Conservation (phyloP, 2,329 filamentous ascomycete species). For the Mycocentrospora acerina region DNA sequence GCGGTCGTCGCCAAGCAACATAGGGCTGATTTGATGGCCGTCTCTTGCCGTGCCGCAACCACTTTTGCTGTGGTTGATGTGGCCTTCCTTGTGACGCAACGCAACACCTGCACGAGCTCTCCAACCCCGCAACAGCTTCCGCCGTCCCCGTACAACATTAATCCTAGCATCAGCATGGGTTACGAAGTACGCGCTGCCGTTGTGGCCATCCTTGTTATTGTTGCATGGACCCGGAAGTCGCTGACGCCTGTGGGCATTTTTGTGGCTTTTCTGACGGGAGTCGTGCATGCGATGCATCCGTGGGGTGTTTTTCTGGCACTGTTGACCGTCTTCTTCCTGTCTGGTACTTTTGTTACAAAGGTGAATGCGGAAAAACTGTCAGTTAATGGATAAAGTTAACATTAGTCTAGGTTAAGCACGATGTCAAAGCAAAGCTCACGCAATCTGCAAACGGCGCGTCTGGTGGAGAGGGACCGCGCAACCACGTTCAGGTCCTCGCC, state of each 20-base stretch:
- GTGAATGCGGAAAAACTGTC: slow-evolving; percentile 45
- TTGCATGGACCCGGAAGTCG: slow-evolving; percentile 52
- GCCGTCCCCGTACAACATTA: slow-evolving; percentile 2
- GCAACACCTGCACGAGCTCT: slow-evolving; percentile 11
- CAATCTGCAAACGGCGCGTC: slow-evolving; percentile 70
- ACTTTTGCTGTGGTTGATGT: no score
- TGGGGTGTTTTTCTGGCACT: slow-evolving; percentile 90
- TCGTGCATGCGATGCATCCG: slow-evolving; percentile 84
- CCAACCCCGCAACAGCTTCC: slow-evolving; percentile 14
- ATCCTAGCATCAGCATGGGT: slow-evolving; percentile 26
- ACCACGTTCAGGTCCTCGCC: slow-evolving; percentile 84
- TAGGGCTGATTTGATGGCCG: no score
- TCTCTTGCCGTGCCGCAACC: no score
- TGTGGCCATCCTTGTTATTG: slow-evolving; percentile 41
- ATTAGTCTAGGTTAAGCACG: slow-evolving; percentile 71
- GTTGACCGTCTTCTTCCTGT: slow-evolving; percentile 81
- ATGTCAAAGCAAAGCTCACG: slow-evolving; percentile 80
- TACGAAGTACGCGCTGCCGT: slow-evolving; percentile 34
- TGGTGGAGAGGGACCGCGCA: slow-evolving; percentile 80
- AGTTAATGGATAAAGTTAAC: slow-evolving; percentile 2
- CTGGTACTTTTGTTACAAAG: slow-evolving; percentile 81
- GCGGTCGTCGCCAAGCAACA: no score
- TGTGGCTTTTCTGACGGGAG: slow-evolving; percentile 71
- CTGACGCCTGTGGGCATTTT: slow-evolving; percentile 76
- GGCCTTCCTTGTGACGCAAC: slow-evolving; percentile 9